Evolutionary conservation across 768 basidiomycete genomes (phyloP).

Genomic region (Agrocybe pediades): DNA sequence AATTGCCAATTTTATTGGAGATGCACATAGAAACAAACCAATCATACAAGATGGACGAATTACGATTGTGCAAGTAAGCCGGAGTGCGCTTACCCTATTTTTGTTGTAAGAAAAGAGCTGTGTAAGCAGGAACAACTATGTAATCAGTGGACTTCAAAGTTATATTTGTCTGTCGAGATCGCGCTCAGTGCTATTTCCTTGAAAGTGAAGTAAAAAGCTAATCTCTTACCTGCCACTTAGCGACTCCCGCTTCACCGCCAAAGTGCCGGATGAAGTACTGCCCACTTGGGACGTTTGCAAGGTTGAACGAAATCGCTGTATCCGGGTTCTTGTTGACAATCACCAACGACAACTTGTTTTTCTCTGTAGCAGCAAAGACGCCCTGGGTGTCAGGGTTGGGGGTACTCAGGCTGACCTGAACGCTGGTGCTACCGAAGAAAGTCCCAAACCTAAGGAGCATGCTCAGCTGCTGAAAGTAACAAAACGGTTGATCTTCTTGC

Average conservation of each 20-base stretch:
- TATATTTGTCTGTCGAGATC: constrained; percentile 27
- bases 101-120: constrained; percentile 37
- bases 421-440: constrained; percentile 44
- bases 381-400: constrained; percentile 43
- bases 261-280: constrained; percentile 58
- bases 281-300: constrained; percentile 48
- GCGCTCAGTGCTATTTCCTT: neutral
- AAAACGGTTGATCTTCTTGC: neutral
- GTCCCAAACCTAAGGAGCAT: constrained; percentile 39
- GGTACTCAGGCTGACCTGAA: constrained; percentile 44
- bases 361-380: constrained; percentile 47
- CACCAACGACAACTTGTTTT: constrained; percentile 42
- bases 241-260: constrained; percentile 51
- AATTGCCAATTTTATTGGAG: no score
- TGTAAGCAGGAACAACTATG: constrained; percentile 37
- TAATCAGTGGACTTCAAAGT: constrained; percentile 30
- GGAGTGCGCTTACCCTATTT: no score
- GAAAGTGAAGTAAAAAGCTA: neutral
- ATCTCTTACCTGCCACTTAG: constrained; percentile 53
- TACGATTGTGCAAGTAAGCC: no score
- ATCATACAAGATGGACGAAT: no score
- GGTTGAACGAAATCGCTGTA: constrained; percentile 37
- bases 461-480: neutral
- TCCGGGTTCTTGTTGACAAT: constrained; percentile 53
- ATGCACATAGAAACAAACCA: no score